Evolutionary conservation across 1,139 yeast genomes (phyloP).

Genomic region (Meyerozyma athensensis): DNA sequence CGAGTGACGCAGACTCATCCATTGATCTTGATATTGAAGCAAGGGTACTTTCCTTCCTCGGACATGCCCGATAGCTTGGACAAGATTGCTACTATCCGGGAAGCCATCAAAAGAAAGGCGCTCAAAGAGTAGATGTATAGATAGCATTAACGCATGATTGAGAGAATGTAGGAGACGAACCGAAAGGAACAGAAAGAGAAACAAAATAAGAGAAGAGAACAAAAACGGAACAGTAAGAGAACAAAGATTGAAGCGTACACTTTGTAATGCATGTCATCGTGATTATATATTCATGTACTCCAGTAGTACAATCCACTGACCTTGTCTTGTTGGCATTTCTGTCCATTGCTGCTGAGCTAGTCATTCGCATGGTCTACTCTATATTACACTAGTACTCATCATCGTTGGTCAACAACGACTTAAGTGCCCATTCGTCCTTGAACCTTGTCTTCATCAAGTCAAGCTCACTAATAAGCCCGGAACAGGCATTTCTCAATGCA

Average conservation of each 20-base stretch:
- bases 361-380: constrained; percentile 1
- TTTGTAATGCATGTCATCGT: too few relatives aligned
- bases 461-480: constrained; percentile 73
- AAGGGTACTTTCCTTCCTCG: constrained; percentile 56
- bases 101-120: constrained; percentile 40
- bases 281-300: too few relatives aligned
- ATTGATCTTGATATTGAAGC: constrained; percentile 53
- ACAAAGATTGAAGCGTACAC: too few relatives aligned
- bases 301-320: too few relatives aligned
- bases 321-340: constrained; percentile 3
- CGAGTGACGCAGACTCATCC: constrained; percentile 70
- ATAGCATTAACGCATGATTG: not conserved
- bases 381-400: constrained; percentile 22
- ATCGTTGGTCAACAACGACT: constrained; percentile 61
- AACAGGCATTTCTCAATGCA: constrained; percentile 87
- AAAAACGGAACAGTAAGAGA: too few relatives aligned
- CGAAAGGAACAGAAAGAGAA: too few relatives aligned
- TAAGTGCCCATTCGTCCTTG: constrained; percentile 88
- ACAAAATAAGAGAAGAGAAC: not conserved
- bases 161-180: not conserved
- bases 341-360: not conserved
- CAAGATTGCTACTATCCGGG: constrained; percentile 33
- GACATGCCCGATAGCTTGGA: constrained; percentile 46
- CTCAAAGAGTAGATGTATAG: constrained; percentile 20
- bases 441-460: constrained; percentile 71